phyloP scores from a whole-genome alignment of 2,329 filamentous ascomycete genomes.

The Didymella sp. region DNA sequence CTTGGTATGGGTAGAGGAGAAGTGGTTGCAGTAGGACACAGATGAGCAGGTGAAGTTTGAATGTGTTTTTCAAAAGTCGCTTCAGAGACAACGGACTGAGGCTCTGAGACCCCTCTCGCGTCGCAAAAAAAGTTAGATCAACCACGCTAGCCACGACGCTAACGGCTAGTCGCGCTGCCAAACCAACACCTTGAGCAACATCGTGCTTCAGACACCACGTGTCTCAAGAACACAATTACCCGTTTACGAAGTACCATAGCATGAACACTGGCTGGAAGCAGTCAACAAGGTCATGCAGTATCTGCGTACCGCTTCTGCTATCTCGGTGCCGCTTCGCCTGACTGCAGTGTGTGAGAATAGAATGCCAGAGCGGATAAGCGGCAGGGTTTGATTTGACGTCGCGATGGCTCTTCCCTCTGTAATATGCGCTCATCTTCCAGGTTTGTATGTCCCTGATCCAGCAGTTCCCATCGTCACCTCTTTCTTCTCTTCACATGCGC shows the following conservation, averaged over 20 bases:
- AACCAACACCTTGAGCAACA: neutral
- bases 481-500: neutral
- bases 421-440: constrained; percentile 35
- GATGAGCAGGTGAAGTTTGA: no score
- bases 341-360: neutral
- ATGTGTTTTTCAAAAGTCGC: no score
- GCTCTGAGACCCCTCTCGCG: no score
- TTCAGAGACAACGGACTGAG: no score
- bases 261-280: neutral
- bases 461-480: neutral
- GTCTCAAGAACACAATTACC: constrained; percentile 25
- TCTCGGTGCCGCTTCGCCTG: neutral
- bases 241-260: neutral
- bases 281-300: neutral
- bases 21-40: constrained; percentile 26
- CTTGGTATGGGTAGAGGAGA: constrained; percentile 35
- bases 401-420: constrained; percentile 25
- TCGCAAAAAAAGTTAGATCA: no score
- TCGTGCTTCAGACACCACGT: constrained; percentile 23
- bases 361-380: constrained; percentile 4
- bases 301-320: neutral
- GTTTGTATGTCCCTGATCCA: constrained; percentile 33
- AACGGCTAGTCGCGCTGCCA: neutral
- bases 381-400: constrained; percentile 16
- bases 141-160: constrained; percentile 3